Base-by-base conservation (phyloP, 2,329 filamentous ascomycete genomes). In the Dissoconium aciculare region DNA sequence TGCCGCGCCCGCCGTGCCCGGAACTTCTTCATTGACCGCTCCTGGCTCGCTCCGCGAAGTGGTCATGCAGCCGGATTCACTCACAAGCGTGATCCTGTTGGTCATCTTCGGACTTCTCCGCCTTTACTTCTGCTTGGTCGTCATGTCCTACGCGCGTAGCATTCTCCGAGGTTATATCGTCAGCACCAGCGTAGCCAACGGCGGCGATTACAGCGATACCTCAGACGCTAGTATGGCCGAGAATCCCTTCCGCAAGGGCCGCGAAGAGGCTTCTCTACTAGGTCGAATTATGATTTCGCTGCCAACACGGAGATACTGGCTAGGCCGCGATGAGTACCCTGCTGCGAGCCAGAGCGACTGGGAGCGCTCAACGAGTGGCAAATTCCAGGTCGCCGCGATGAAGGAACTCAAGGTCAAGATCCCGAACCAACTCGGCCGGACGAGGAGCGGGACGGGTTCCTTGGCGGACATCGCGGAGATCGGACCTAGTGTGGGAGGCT, bases 61-160 rank as follows among this genome's bases (percentile, higher is more conserved):
- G 46, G 58, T 79, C n/a, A 63, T 71, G 38, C 67, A 76, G 39
- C 67, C 67, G 26, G 74, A 77, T 47, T 73, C 67, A 51, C 66
- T 79, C 46, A 76, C 81, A 38, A 87, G 79, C 56, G 78, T 94
- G 53, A 62, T 76, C 8, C 65, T 92, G 32, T 80, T 93, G 37
- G 67, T 69, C 17, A 56, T 67, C 2, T 68, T 93, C 40, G 91
- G 78, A 58, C 62, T 77, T 9, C 63, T 92, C 24, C 69, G 85
- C 16, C 55, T 84, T 16, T 94, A 94, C 60, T 85, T 92, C 46
- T 72, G 79, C 43, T 62, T 93, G 21, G 68, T 94, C 32, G 73
- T 92, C 53, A 74, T 92, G 57, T 74, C 81, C 5, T 89, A 80
- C 53, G 82, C 85, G 3, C 71, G 82, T 39, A 71, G 76, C 50